Base-by-base conservation (phyloP, 192 early-diverging fungal genomes). In the Entomortierella parvispora region DNA sequence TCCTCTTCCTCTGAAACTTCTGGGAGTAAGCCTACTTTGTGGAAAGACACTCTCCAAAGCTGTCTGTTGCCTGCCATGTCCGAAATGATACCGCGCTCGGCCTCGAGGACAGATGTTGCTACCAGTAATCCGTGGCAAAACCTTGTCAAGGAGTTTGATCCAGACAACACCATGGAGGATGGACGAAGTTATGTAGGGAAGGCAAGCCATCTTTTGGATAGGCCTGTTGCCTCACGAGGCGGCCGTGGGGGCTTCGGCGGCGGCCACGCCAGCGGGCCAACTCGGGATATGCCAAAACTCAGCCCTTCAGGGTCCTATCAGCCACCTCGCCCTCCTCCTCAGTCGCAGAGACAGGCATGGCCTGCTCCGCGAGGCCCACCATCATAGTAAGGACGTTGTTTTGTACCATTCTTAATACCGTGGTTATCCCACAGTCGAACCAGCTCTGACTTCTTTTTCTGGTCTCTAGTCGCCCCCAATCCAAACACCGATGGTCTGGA, bases 141-240 rank as follows among this genome's bases (percentile, higher is more conserved):
- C 6, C 66, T 40, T 56, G 71, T 76, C 43, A 43, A 50, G 5
- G 42, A 50, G 0, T 3, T 62, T 20, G 71, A 76, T 34, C 71
- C 71, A 2, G 55, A 57, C 8, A 50, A 48, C 15, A 62, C 58
- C 0, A 61, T 62, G 53, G 53, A 66, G 32, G 65, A 76, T 50
- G 71, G 71, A 10, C 64, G 71, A 18, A 26, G 33, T 20, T 76
- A 76, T 44, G 64, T 76, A 3, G 71, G 71, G 2, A 32, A 50
- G 8, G 46, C 43, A 9, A 67, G 59, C 23, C 71, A 76, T 22
- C 49, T 67, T 12, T 23, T 76, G 2, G 65, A 76, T 22, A 31
- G 29, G 11, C 50, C 71, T 20, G 6, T n/a, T n/a, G 28, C 44
- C 14, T 20, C 26, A 3, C 23, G 32, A 11, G 2, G 2, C 18